phyloP scores from a whole-genome alignment of 306 rosid genomes.

The Hippophae rhamnoides region DNA sequence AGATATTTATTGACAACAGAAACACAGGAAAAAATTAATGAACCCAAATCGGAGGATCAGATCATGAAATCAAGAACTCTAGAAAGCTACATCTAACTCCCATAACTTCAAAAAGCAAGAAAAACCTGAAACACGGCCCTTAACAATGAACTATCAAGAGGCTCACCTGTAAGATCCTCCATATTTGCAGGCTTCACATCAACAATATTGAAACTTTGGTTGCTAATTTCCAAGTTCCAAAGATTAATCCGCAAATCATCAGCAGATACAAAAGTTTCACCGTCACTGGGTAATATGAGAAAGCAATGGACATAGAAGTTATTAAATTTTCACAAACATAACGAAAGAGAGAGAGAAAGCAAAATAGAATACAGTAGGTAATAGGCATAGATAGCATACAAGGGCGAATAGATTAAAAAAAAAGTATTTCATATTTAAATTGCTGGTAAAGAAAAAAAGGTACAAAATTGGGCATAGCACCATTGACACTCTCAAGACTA shows the following conservation, averaged over 20 bases:
- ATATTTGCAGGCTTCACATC: slow-evolving; percentile 61
- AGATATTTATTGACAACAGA: no score
- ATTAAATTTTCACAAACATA: no score
- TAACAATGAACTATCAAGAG: slow-evolving; percentile 5
- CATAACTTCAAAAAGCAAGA: not conserved
- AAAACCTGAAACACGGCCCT: slow-evolving; percentile 2
- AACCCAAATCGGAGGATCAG: no score
- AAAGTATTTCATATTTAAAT: no score
- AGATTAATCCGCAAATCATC: slow-evolving; percentile 67
- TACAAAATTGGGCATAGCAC: no score
- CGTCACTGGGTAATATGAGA: slow-evolving; percentile 32
- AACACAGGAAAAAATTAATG: no score
- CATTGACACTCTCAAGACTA: no score
- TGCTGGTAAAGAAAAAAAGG: not conserved
- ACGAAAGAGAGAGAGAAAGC: not conserved
- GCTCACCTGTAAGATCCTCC: slow-evolving; percentile 59
- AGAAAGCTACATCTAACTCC: not conserved
- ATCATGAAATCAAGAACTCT: not conserved
- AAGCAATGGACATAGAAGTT: no score
- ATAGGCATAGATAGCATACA: no score
- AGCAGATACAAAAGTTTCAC: slow-evolving; percentile 66
- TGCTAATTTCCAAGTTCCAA: slow-evolving; percentile 64
- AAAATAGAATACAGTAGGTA: not conserved
- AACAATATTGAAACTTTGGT: slow-evolving; percentile 60
- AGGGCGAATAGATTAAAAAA: no score